These are phyloP conservation scores for Phaeoacremonium minimum DNA, from an alignment of 2,329 filamentous ascomycete species.

Conservation along the genomic window DNA sequence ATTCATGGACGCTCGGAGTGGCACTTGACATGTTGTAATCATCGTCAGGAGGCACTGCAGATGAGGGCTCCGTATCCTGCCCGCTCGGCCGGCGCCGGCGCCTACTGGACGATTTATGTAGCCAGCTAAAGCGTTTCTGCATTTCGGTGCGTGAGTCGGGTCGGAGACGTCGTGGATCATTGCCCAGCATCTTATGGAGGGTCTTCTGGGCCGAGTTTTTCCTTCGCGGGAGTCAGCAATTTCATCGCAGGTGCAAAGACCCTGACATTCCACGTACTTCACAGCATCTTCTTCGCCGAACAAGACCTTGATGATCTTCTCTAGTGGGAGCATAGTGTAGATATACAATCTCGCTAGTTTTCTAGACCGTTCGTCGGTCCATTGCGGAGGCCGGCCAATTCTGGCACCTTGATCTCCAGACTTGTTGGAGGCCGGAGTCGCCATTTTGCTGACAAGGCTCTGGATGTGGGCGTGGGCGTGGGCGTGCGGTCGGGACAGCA, in stretches of 20 bases:
- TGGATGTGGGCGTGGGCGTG: too few species aligned
- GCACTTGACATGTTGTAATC: neutral
- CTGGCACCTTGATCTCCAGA: slow-evolving; percentile 15
- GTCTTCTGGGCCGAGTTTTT: slow-evolving; percentile 57
- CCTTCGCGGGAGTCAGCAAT: slow-evolving; percentile 23
- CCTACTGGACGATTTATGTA: slow-evolving; percentile 23
- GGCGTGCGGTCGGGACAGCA: too few species aligned
- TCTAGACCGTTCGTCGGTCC: slow-evolving; percentile 47
- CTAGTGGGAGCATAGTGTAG: slow-evolving; percentile 48
- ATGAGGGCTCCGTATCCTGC: neutral
- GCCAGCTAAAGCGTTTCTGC: slow-evolving; percentile 39
- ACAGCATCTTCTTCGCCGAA: slow-evolving; percentile 32
- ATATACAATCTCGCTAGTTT: slow-evolving; percentile 53
- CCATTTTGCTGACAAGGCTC: neutral
- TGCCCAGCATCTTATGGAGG: slow-evolving; percentile 50
- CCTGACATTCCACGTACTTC: too few species aligned
- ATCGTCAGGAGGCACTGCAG: neutral
- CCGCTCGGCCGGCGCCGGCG: too few species aligned
- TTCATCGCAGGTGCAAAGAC: neutral
- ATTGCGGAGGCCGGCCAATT: slow-evolving; percentile 50
- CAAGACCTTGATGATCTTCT: slow-evolving; percentile 43
- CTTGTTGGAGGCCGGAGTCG: slow-evolving; percentile 4
- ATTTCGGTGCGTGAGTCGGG: slow-evolving; percentile 48
- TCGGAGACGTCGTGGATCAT: slow-evolving; percentile 54
- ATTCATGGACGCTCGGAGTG: neutral